These are phyloP conservation scores for Nitzschia palea DNA, from an alignment of 108 stramenopile genomes.

Conservation along the genomic window DNA sequence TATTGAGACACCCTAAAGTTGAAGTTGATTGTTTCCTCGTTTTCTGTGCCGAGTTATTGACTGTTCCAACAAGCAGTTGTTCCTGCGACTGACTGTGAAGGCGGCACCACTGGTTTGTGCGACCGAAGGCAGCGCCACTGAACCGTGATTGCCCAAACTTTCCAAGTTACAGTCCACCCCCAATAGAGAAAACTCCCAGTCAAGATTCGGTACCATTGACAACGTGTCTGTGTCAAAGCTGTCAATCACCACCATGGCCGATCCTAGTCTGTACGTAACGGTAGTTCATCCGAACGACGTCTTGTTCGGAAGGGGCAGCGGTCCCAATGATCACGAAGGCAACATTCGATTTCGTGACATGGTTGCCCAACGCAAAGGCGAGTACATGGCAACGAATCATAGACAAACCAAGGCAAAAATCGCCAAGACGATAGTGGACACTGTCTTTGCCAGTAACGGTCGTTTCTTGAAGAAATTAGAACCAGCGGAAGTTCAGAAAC, in stretches of 20 bases:
- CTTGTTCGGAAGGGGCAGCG: conserved; percentile 74
- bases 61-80: no score
- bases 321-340: conserved; percentile 73
- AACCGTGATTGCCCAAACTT: no score
- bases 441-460: conserved; percentile 60
- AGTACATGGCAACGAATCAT: conserved; percentile 56
- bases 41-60: no score
- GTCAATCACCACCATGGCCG: not conserved
- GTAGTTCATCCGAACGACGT: conserved; percentile 51
- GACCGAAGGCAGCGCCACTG: no score
- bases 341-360: conserved; percentile 70
- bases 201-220: no score
- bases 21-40: no score
- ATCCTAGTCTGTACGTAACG: conserved; percentile 27
- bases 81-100: no score
- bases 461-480: conserved; percentile 73
- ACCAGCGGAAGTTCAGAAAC: conserved; percentile 29
- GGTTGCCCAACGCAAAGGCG: conserved; percentile 41
- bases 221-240: no score
- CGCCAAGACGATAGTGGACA: conserved; percentile 71
- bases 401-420: conserved; percentile 69
- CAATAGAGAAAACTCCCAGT: no score
- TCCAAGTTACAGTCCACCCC: no score
- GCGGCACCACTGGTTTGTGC: no score
- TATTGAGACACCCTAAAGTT: no score